These are phyloP conservation scores for Cytospora leucostoma DNA, from an alignment of 2,329 filamentous ascomycete genomes.

Conservation along the genomic window DNA sequence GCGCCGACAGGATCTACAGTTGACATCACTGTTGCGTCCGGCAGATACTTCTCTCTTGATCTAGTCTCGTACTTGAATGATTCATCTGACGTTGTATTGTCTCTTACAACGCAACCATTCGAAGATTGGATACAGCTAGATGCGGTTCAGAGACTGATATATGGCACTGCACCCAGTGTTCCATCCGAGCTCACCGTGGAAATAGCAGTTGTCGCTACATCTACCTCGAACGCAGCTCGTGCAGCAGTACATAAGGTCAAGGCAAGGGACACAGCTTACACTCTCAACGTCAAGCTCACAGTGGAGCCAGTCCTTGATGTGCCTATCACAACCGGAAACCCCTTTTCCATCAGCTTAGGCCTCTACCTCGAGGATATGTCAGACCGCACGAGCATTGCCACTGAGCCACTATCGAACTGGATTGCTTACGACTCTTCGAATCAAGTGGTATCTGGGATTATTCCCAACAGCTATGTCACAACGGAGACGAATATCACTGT, in stretches of 20 bases:
- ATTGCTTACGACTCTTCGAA: neutral
- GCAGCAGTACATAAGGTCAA: neutral
- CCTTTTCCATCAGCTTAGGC: constrained; percentile 3
- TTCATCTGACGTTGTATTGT: neutral
- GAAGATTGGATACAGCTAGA: neutral
- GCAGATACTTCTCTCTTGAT: neutral
- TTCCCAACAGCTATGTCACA: neutral
- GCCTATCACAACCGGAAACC: neutral
- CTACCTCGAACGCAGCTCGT: neutral
- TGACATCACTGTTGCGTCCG: neutral
- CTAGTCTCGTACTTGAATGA: neutral
- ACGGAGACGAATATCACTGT: neutral
- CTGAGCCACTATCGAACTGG: neutral
- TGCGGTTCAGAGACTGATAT: neutral
- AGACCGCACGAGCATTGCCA: neutral
- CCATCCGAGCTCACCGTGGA: neutral
- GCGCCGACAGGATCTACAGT: neutral
- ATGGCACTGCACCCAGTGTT: neutral
- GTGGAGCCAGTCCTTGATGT: constrained; percentile 2
- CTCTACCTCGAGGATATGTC: neutral
- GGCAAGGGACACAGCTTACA: neutral
- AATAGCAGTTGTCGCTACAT: neutral
- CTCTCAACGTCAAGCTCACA: neutral
- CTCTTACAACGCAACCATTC: neutral
- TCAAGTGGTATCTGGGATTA: neutral